Evolutionary conservation across 2,329 filamentous ascomycete species (phyloP).

Genomic region (Knufia petricola): DNA sequence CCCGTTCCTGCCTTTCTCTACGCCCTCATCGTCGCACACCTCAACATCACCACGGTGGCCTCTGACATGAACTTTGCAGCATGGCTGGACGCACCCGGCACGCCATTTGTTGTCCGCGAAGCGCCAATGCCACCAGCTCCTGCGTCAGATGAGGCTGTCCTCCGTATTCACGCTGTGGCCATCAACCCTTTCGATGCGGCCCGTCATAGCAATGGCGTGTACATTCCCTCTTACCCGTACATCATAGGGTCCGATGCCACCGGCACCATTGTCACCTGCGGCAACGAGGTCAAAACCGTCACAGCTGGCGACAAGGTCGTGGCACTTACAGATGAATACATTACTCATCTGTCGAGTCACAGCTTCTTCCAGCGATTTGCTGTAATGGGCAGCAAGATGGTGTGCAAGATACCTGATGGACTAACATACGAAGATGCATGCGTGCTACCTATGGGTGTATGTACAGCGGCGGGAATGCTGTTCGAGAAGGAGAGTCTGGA

Average conservation of each 20-base stretch:
- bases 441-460: slow-evolving; percentile 29
- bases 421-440: slow-evolving; percentile 27
- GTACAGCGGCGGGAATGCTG: slow-evolving; percentile 28
- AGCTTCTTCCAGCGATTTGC: slow-evolving; percentile 25
- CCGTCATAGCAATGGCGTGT: background rate
- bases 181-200: slow-evolving; percentile 15
- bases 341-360: slow-evolving; percentile 12
- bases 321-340: background rate
- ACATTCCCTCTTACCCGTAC: slow-evolving; percentile 24
- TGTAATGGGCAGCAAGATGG: slow-evolving; percentile 15
- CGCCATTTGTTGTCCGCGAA: slow-evolving; percentile 4
- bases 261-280: slow-evolving; percentile 39
- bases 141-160: slow-evolving; percentile 12
- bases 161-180: slow-evolving; percentile 18
- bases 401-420: slow-evolving; percentile 25
- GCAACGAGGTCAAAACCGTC: slow-evolving; percentile 31
- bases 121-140: slow-evolving; percentile 5
- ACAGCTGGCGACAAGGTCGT: slow-evolving; percentile 38
- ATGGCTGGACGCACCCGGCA: background rate
- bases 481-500: slow-evolving; percentile 22
- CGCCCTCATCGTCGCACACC: too few relatives aligned
- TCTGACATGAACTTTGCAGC: background rate
- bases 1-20: too few relatives aligned
- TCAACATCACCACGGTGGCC: background rate
- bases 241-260: slow-evolving; percentile 37